Evolutionary conservation across 345 rosid genomes (phyloP), one percentile per base, ranked within the genome.

Genomic region (Euclidium syriacum): DNA sequence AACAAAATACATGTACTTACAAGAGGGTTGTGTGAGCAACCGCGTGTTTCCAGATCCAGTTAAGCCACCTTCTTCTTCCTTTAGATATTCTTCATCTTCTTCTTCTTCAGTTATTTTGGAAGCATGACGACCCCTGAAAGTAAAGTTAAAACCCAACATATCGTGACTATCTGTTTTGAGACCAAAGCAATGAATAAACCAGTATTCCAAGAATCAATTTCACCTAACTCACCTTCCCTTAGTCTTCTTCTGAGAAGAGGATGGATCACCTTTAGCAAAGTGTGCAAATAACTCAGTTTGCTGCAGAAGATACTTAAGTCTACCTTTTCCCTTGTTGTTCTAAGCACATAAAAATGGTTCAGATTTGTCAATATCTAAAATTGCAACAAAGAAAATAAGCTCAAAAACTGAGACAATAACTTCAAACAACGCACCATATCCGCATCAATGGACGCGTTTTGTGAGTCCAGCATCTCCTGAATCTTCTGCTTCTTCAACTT

Each of bases 211-310:
- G 16, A 24, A 64, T 33, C 19, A 49, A 41, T 15, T 19, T 16
- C 55, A 40, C 25, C 33, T 15, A 51, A 47, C 60, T 20, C 74
- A 94, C 99, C 95, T 94, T 76, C 99, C 99, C 74, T 85, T 94
- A 3, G 55, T 68, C 78, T 82, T 85, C 75, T 81, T 94, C 70
- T 78, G 88, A 0, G 90, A 64, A 56, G 96, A 51, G 11, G 97
- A 84, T 16, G 77, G 85, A 63, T 82, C 94, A 18, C 82, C 84
- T 82, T 94, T 94, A 8, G 97, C 95, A 84, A 90, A 94, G 62
- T 94, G 97, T 53, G 97, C 92, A 81, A 94, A 90, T 62, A 94
- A 71, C 87, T 94, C 99, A 0, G 99, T 94, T 62, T 90, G 99
- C 81, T 94, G 95, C 65, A 94, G 74, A 60, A 94, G 88, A 68